phyloP scores from a whole-genome alignment of 768 basidiomycete species.

The Naganishia friedmannii region DNA sequence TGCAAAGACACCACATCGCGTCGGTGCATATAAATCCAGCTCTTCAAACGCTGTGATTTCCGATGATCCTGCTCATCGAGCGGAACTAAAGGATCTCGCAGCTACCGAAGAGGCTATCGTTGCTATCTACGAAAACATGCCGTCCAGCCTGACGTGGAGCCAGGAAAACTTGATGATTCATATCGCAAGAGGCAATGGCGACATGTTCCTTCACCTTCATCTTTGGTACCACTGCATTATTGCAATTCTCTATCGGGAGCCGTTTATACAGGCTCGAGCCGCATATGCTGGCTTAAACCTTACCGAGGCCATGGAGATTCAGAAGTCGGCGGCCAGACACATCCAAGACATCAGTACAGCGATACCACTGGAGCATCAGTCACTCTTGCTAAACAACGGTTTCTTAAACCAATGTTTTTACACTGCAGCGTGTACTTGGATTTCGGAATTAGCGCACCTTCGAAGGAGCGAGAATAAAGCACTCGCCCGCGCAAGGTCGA shows the following conservation, averaged over 20 bases:
- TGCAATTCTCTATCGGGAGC: conserved; percentile 22
- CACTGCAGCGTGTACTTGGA: conserved; percentile 22
- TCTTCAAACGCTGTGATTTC: conserved; percentile 1
- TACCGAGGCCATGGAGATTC: conserved; percentile 23
- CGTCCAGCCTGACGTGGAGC: conserved; percentile 15
- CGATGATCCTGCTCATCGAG: conserved; percentile 21
- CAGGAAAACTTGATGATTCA: conserved; percentile 22
- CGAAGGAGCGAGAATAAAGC: conserved; percentile 22
- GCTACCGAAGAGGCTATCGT: conserved; percentile 23
- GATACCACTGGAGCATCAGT: conserved; percentile 15
- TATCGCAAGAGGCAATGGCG: conserved; percentile 14
- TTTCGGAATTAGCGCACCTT: conserved; percentile 17
- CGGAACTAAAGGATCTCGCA: conserved; percentile 12
- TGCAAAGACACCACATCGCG: conserved; percentile 14
- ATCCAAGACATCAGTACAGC: conserved; percentile 20
- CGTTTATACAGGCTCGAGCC: conserved; percentile 22
- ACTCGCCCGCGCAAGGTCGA: conserved; percentile 5
- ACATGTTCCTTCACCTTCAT: conserved; percentile 26
- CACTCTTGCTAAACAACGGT: conserved; percentile 18
- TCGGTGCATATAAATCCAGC: background rate
- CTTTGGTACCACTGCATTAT: conserved; percentile 27
- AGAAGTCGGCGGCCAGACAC: conserved; percentile 21
- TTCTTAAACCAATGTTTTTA: conserved; percentile 24
- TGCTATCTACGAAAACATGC: conserved; percentile 23
- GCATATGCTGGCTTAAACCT: conserved; percentile 12